A percentile compares a stretch with the other conserved stretches of the same genome.
These are phyloP conservation scores for Artemisia tridentata DNA, from an alignment of 129 eudicot genomes.

Conservation along the genomic window DNA sequence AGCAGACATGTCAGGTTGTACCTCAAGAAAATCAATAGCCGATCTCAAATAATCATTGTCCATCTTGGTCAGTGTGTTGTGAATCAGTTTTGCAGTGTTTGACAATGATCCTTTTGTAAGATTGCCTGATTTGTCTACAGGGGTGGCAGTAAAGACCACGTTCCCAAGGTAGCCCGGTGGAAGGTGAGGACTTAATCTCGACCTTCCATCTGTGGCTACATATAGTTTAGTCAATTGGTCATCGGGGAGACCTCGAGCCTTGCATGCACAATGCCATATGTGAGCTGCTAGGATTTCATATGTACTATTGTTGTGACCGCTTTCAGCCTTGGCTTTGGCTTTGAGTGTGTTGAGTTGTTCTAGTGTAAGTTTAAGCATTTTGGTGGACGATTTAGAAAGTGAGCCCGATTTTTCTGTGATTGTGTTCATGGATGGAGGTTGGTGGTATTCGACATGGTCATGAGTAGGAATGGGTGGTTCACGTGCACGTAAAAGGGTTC, in stretches of 20 bases:
- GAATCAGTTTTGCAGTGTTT: slow-evolving; percentile 45
- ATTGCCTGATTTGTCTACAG: slow-evolving; percentile 37
- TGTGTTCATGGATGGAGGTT: slow-evolving; percentile 43
- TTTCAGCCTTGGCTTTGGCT: slow-evolving; percentile 41
- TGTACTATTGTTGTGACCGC: slow-evolving; percentile 35
- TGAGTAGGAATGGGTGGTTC: slow-evolving; percentile 51
- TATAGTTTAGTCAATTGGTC: slow-evolving; percentile 56
- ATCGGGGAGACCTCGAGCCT: slow-evolving; percentile 55
- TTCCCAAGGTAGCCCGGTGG: slow-evolving; percentile 72
- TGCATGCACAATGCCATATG: slow-evolving; percentile 62
- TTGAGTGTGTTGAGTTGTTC: slow-evolving; percentile 53
- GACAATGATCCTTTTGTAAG: slow-evolving; percentile 42
- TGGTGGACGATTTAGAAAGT: slow-evolving; percentile 34
- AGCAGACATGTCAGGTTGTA: slow-evolving; percentile 42
- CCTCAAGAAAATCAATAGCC: slow-evolving; percentile 52
- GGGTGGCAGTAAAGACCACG: slow-evolving; percentile 56
- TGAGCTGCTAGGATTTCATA: slow-evolving; percentile 60
- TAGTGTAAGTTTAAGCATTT: slow-evolving; percentile 50
- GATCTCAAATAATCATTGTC: slow-evolving; percentile 61
- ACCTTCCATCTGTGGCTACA: slow-evolving; percentile 63
- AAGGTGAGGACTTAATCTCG: slow-evolving; percentile 49
- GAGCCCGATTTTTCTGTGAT: neutral
- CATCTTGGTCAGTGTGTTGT: slow-evolving; percentile 42
- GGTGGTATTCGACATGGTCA: slow-evolving; percentile 54
- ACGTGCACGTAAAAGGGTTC: slow-evolving; percentile 57